phyloP scores from a whole-genome alignment of 140 eudicot genomes.

The Anethum foeniculum region DNA sequence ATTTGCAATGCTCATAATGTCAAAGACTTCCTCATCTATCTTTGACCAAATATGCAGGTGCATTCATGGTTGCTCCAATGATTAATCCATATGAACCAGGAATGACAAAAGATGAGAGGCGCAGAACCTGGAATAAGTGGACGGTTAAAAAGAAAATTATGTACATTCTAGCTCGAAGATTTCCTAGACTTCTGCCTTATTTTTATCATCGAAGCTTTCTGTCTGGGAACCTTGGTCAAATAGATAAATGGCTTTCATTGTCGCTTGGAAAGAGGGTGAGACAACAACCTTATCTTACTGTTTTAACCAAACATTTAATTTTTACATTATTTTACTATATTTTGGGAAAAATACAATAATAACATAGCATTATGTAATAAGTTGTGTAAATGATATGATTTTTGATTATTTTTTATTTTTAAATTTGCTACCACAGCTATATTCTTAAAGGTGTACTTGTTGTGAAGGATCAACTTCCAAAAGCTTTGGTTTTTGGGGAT shows the following conservation, averaged over 20 bases:
- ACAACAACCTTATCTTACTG: slow-evolving; percentile 6
- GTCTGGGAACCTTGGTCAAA: slow-evolving; percentile 73
- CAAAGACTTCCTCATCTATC: slow-evolving; percentile 1
- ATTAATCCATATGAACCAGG: slow-evolving; percentile 79
- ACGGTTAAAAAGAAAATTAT: slow-evolving; percentile 47
- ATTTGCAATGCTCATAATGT: background rate
- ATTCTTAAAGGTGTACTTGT: background rate
- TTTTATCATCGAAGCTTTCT: slow-evolving; percentile 66
- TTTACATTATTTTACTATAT: background rate
- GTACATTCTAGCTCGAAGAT: slow-evolving; percentile 70
- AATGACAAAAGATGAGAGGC: slow-evolving; percentile 79
- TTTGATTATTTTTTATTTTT: background rate
- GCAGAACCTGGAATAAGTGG: slow-evolving; percentile 72
- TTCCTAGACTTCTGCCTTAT: slow-evolving; percentile 62
- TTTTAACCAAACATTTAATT: background rate
- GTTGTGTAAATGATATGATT: background rate
- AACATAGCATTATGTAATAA: background rate
- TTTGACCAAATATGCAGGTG: slow-evolving; percentile 50
- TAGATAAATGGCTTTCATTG: slow-evolving; percentile 73
- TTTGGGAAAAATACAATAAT: background rate
- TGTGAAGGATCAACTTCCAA: background rate
- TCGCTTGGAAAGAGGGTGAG: slow-evolving; percentile 78
- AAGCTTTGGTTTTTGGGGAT: slow-evolving; percentile 3
- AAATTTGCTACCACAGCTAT: background rate
- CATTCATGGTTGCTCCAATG: slow-evolving; percentile 77